Conservation (phyloP, 2,329 filamentous ascomycete genomes). For the Diplodia sapinea region DNA sequence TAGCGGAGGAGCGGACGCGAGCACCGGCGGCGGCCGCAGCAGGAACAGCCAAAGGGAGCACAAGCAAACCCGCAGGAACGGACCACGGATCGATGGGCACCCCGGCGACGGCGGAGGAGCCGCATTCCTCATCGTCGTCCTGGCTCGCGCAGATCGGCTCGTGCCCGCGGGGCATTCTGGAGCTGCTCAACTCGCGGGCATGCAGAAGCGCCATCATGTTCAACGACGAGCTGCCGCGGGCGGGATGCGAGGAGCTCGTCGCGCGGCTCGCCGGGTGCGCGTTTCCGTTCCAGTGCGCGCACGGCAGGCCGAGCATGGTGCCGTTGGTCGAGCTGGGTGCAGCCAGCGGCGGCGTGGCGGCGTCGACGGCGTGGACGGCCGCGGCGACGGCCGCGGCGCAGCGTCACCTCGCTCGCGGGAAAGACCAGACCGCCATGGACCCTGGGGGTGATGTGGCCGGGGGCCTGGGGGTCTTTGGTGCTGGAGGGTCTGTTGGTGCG, state of each 20-base stretch:
- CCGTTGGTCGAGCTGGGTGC: constrained; percentile 48
- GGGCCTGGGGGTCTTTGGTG: constrained; percentile 3
- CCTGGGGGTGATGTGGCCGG: constrained; percentile 16
- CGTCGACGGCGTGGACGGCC: neutral
- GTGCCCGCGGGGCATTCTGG: constrained; percentile 77
- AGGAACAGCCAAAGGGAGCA: constrained; percentile 3
- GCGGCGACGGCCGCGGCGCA: neutral
- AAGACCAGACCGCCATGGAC: neutral
- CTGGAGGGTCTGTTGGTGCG: constrained; percentile 17
- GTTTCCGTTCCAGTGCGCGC: constrained; percentile 84
- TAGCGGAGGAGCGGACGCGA: constrained; percentile 53
- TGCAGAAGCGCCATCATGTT: constrained; percentile 87
- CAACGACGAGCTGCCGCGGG: constrained; percentile 68
- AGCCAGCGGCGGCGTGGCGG: neutral
- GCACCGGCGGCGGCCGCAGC: constrained; percentile 33
- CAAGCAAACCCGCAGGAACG: constrained; percentile 4
- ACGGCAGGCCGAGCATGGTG: constrained; percentile 66
- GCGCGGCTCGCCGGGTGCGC: constrained; percentile 63
- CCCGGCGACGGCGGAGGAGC: constrained; percentile 8
- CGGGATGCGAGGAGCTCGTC: constrained; percentile 66
- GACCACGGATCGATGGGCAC: constrained; percentile 15
- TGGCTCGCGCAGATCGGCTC: constrained; percentile 70
- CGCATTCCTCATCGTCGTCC: constrained; percentile 16
- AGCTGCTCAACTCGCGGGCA: constrained; percentile 76
- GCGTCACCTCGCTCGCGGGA: constrained; percentile 1